These are phyloP conservation scores for Paulownia fortunei DNA, from an alignment of 257 asterid species.

Conservation along the genomic window DNA sequence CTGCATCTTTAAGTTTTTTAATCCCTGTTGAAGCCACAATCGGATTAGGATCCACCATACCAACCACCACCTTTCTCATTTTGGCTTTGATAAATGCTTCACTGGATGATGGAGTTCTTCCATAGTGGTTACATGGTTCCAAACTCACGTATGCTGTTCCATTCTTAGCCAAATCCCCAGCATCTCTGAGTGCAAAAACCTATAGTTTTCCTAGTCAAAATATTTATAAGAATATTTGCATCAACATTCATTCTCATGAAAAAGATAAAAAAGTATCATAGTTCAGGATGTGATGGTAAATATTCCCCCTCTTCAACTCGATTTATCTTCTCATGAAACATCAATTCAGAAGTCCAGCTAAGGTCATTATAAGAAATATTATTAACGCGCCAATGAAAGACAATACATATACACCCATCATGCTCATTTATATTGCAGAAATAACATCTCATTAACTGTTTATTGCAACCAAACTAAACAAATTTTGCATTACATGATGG, in stretches of 20 bases:
- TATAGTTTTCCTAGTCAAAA: constrained; percentile 33
- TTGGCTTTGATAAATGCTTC: constrained; percentile 90
- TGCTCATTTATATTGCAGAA: background rate
- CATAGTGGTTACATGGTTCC: constrained; percentile 96
- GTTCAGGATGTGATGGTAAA: too few relatives aligned
- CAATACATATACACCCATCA: background rate
- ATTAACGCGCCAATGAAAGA: too few relatives aligned
- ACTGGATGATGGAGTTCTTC: constrained; percentile 95
- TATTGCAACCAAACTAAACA: background rate
- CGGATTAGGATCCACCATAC: constrained; percentile 97
- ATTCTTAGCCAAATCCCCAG: constrained; percentile 80
- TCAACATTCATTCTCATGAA: background rate
- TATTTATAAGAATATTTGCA: constrained; percentile 1
- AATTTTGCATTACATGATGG: background rate
- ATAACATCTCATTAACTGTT: background rate
- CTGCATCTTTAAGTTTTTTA: constrained; percentile 69
- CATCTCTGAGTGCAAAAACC: constrained; percentile 94
- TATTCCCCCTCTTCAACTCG: background rate
- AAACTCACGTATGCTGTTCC: constrained; percentile 89
- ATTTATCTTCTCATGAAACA: background rate
- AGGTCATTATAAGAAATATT: too few relatives aligned
- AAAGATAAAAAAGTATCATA: too few relatives aligned
- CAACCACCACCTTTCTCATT: constrained; percentile 80
- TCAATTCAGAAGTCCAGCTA: too few relatives aligned
- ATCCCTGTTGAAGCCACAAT: constrained; percentile 86